Evolutionary conservation across 2,329 filamentous ascomycete genomes (phyloP).

Genomic region (Ophiostoma populinum): DNA sequence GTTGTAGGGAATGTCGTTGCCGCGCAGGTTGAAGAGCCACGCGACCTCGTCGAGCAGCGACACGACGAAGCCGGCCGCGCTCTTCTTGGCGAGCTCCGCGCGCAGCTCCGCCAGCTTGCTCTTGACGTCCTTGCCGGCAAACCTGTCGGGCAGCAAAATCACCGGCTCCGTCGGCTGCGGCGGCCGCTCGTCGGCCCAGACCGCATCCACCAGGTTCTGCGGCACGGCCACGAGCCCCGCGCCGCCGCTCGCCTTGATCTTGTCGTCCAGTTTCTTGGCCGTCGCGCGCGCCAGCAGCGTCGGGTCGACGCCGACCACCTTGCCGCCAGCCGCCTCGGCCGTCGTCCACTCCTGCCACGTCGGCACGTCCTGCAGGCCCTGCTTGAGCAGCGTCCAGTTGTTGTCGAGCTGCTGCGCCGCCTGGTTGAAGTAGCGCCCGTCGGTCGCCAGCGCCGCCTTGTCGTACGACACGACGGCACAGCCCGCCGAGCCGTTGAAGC

Average conservation of each 20-base stretch:
- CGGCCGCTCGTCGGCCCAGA: conserved; percentile 69
- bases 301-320: conserved; percentile 80
- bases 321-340: conserved; percentile 71
- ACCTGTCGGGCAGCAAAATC: conserved; percentile 52
- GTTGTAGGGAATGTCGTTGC: conserved; percentile 92
- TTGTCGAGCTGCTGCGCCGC: conserved; percentile 74
- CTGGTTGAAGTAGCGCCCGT: conserved; percentile 97
- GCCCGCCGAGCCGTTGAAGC: conserved; percentile 88
- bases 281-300: conserved; percentile 56
- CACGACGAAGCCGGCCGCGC: conserved; percentile 70
- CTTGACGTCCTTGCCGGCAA: conserved; percentile 65
- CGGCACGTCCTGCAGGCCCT: conserved; percentile 80
- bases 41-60: conserved; percentile 94
- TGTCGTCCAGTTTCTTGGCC: conserved; percentile 58
- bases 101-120: conserved; percentile 73
- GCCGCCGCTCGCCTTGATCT: conserved; percentile 74
- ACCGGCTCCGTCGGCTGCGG: conserved; percentile 59
- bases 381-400: conserved; percentile 87
- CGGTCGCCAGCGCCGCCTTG: conserved; percentile 80
- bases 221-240: conserved; percentile 56
- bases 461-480: conserved; percentile 76
- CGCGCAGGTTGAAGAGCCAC: conserved; percentile 95
- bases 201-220: conserved; percentile 72
- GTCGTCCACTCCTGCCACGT: conserved; percentile 96
- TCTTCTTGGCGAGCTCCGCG: conserved; percentile 85